These are phyloP conservation scores for Thalassiosira exigua DNA, from an alignment of 352 stramenopile species.

Conservation along the genomic window DNA sequence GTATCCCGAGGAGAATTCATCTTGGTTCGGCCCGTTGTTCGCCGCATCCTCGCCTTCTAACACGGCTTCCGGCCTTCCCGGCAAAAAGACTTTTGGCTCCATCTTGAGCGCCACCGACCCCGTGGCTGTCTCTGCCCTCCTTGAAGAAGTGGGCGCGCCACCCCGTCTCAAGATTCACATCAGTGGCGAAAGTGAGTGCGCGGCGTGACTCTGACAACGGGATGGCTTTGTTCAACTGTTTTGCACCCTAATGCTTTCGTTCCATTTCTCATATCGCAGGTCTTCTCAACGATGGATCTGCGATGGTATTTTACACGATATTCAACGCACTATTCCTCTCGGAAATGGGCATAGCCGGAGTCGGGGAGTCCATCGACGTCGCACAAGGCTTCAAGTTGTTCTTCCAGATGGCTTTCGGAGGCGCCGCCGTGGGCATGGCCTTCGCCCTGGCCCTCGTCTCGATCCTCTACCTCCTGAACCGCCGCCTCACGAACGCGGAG, in stretches of 20 bases:
- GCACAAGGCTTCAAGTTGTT: conserved; percentile 60
- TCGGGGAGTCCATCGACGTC: conserved; percentile 68
- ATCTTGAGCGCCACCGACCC: conserved; percentile 87
- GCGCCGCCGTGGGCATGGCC: conserved; percentile 71
- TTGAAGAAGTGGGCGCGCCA: conserved; percentile 57
- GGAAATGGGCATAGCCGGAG: conserved; percentile 48
- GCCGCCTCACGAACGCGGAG: conserved; percentile 64
- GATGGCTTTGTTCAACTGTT: too few species aligned
- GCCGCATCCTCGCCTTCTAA: too few species aligned
- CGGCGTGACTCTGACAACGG: too few species aligned
- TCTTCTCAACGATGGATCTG: conserved; percentile 88
- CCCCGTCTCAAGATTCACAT: conserved; percentile 76
- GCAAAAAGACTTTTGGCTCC: conserved; percentile 68
- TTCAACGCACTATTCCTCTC: conserved; percentile 66
- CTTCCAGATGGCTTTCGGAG: conserved; percentile 77
- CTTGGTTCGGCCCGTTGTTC: too few species aligned
- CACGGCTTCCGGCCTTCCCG: too few species aligned
- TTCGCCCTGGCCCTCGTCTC: conserved; percentile 76
- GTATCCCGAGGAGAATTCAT: too few species aligned
- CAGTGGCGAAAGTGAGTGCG: conserved; percentile 84
- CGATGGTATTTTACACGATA: conserved; percentile 89
- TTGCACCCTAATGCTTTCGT: too few species aligned
- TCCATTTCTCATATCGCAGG: too few species aligned
- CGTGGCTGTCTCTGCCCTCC: conserved; percentile 47
- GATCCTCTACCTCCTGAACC: conserved; percentile 65